Evolutionary conservation across 176 grass and related monocot genomes (phyloP).

Genomic region (Oryza nivara): DNA sequence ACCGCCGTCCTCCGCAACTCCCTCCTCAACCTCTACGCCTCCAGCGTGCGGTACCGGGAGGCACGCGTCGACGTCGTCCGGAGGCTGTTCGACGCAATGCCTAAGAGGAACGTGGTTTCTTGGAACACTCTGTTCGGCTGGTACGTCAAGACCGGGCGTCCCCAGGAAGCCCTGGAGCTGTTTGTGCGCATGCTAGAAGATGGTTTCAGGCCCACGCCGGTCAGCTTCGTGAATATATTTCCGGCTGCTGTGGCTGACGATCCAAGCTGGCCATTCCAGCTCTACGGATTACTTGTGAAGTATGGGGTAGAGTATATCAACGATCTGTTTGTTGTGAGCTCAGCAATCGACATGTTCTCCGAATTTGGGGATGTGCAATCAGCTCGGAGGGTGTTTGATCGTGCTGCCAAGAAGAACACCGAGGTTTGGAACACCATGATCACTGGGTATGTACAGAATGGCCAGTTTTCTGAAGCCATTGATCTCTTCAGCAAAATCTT

Average conservation of each 20-base stretch:
- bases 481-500: conserved; percentile 65
- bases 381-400: conserved; percentile 61
- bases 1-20: conserved; percentile 78
- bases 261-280: conserved; percentile 34
- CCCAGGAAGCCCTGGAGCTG: conserved; percentile 52
- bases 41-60: not conserved
- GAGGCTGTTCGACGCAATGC: conserved; percentile 78
- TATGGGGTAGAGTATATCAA: conserved; percentile 59
- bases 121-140: conserved; percentile 85
- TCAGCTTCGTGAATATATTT: conserved; percentile 79
- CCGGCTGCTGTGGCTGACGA: conserved; percentile 7
- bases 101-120: conserved; percentile 68
- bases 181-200: conserved; percentile 64
- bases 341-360: conserved; percentile 65
- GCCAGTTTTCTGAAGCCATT: conserved; percentile 56
- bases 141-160: conserved; percentile 65
- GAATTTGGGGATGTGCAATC: conserved; percentile 50
- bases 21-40: conserved; percentile 92
- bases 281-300: conserved; percentile 81
- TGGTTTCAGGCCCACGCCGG: conserved; percentile 58
- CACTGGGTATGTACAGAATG: conserved; percentile 76
- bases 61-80: conserved; percentile 45
- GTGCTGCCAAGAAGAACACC: conserved; percentile 61
- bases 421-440: conserved; percentile 99
- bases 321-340: conserved; percentile 80